Percentiles rank a stretch among this genome's conserved stretches.
Evolutionary conservation across 2,329 filamentous ascomycete species (phyloP).

Genomic region (Cyphellophora europaea): DNA sequence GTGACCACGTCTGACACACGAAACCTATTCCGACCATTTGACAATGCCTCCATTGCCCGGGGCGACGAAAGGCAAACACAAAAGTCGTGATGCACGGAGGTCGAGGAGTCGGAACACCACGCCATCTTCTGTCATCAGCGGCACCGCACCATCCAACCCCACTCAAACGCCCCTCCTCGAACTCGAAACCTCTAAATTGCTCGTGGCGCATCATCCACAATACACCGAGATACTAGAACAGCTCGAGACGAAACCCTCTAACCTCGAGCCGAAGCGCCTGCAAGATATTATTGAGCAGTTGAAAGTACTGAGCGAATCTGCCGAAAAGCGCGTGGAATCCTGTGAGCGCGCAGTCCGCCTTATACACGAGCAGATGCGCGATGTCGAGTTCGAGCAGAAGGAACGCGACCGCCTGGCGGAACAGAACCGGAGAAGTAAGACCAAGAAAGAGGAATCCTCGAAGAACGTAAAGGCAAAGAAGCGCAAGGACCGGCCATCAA

Average conservation of each 20-base stretch:
- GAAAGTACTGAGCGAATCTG: conserved; percentile 46
- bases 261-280: conserved; percentile 38
- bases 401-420: conserved; percentile 42
- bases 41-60: conserved; percentile 31
- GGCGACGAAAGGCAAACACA: conserved; percentile 42
- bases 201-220: conserved; percentile 38
- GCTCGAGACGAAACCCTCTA: conserved; percentile 37
- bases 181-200: conserved; percentile 39
- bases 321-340: conserved; percentile 46
- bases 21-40: no score
- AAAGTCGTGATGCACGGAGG: conserved; percentile 41
- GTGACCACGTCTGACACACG: no score
- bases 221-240: conserved; percentile 52
- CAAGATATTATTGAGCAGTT: conserved; percentile 45
- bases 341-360: conserved; percentile 53
- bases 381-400: conserved; percentile 42
- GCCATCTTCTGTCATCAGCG: conserved; percentile 45
- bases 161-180: conserved; percentile 45
- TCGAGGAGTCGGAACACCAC: conserved; percentile 56
- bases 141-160: conserved; percentile 25
- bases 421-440: conserved; percentile 34
- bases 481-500: conserved; percentile 59
- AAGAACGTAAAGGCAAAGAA: conserved; percentile 62
- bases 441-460: conserved; percentile 30
- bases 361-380: conserved; percentile 48